These are phyloP conservation scores for Hondaea fermentalgiana DNA, from an alignment of 108 stramenopile genomes.

Conservation along the genomic window DNA sequence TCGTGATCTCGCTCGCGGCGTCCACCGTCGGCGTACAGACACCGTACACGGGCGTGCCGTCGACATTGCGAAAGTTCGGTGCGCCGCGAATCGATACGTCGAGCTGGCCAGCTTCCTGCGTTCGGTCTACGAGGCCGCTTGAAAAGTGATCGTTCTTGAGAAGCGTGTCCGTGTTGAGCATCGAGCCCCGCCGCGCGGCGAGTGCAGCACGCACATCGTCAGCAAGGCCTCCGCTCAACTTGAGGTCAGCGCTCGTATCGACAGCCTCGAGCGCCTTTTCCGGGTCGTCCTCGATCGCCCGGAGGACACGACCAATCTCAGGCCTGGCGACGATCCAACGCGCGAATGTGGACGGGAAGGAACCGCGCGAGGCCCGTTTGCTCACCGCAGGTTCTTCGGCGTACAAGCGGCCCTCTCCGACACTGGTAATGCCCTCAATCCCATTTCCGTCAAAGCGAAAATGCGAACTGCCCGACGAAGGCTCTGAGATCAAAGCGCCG, in stretches of 20 bases:
- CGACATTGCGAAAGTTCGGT: slow-evolving; percentile 17
- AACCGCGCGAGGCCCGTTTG: background rate
- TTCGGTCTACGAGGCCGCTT: background rate
- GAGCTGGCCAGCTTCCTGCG: background rate
- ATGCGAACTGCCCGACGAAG: background rate
- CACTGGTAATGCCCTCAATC: too few species aligned
- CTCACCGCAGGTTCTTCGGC: background rate
- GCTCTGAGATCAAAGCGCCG: background rate
- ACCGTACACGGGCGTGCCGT: slow-evolving; percentile 7
- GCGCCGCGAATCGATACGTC: background rate
- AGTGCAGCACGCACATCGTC: background rate
- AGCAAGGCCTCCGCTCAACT: background rate
- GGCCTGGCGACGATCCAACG: background rate
- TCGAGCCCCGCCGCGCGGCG: background rate
- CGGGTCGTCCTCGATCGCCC: background rate
- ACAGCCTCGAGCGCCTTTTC: background rate
- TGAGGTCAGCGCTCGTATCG: background rate
- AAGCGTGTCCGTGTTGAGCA: slow-evolving; percentile 10
- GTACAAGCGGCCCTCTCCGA: background rate
- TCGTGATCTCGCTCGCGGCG: background rate
- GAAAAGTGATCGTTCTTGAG: background rate
- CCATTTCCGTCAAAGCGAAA: too few species aligned
- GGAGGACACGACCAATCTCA: background rate
- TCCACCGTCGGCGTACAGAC: slow-evolving; percentile 11
- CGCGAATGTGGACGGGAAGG: background rate